Conservation (phyloP, 257 asterid species). For the Nicotiana knightiana region DNA sequence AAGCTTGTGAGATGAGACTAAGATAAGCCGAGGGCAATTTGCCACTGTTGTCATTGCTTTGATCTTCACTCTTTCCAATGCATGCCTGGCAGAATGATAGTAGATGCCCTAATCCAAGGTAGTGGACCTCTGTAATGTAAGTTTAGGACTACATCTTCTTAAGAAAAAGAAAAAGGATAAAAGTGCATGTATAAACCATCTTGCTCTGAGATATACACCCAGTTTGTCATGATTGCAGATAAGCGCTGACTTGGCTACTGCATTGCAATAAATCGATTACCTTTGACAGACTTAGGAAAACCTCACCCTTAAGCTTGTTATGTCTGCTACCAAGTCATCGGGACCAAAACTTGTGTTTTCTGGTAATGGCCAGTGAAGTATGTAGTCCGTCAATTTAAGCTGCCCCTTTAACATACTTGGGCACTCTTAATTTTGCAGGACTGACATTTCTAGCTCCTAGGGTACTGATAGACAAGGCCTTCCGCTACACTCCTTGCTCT, state of each 20-base stretch:
- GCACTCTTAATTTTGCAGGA: neutral
- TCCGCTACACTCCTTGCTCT: constrained; percentile 96
- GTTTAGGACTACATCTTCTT: neutral
- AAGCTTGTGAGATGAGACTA: neutral
- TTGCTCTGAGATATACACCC: neutral
- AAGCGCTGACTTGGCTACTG: neutral
- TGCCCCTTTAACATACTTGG: neutral
- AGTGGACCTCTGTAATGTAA: neutral
- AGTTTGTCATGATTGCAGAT: neutral
- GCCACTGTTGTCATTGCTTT: neutral
- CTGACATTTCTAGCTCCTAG: constrained; percentile 18
- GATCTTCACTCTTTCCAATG: neutral
- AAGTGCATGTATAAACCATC: neutral
- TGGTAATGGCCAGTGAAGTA: neutral
- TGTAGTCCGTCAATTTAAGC: neutral
- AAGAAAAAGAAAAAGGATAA: neutral
- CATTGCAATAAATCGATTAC: neutral
- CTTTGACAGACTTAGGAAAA: neutral
- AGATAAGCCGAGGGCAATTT: neutral
- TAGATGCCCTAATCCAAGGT: neutral
- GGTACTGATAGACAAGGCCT: constrained; percentile 76
- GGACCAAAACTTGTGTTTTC: neutral
- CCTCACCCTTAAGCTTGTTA: neutral
- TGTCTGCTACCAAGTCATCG: neutral
- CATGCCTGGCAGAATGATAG: neutral